phyloP scores from a whole-genome alignment of 2,329 filamentous ascomycete species.

The Xylariomycetidae sp. region DNA sequence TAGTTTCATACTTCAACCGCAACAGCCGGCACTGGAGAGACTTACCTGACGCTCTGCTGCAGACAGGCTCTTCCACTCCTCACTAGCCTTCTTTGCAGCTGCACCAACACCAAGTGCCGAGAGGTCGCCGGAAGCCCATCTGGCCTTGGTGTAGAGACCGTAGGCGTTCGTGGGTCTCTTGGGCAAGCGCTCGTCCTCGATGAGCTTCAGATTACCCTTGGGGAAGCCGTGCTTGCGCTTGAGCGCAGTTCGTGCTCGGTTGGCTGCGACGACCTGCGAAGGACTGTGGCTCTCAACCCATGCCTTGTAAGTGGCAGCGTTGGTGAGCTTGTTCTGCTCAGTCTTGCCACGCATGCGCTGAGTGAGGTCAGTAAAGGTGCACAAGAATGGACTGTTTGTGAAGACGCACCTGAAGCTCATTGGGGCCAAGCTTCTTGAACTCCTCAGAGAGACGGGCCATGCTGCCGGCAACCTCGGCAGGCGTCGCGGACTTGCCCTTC shows the following conservation, averaged over 20 bases:
- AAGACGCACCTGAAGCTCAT: constrained; percentile 38
- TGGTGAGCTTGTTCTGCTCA: constrained; percentile 34
- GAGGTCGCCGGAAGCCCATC: constrained; percentile 27
- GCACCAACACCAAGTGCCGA: constrained; percentile 11
- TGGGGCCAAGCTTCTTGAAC: constrained; percentile 34
- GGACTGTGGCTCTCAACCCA: constrained; percentile 43
- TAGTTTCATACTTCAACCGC: constrained; percentile 9
- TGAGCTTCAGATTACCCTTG: constrained; percentile 15
- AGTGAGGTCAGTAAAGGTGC: constrained; percentile 8
- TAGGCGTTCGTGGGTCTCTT: constrained; percentile 30
- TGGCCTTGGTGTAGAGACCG: constrained; percentile 31
- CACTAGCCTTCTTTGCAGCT: constrained; percentile 17
- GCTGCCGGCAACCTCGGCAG: constrained; percentile 7
- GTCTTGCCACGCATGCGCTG: constrained; percentile 32
- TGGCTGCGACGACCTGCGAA: constrained; percentile 37
- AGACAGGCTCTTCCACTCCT: constrained; percentile 39
- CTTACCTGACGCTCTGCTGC: constrained; percentile 36
- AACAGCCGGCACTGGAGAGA: constrained; percentile 1
- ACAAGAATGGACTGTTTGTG: not conserved
- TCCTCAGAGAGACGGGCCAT: constrained; percentile 23
- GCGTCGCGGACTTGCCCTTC: constrained; percentile 15
- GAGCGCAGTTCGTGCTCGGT: constrained; percentile 39
- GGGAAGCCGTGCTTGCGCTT: constrained; percentile 28
- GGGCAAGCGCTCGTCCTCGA: constrained; percentile 44
- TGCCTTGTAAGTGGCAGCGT: constrained; percentile 33